These are phyloP conservation scores for Thymus quinquecostatus DNA, from an alignment of 257 asterid species.

Conservation along the genomic window DNA sequence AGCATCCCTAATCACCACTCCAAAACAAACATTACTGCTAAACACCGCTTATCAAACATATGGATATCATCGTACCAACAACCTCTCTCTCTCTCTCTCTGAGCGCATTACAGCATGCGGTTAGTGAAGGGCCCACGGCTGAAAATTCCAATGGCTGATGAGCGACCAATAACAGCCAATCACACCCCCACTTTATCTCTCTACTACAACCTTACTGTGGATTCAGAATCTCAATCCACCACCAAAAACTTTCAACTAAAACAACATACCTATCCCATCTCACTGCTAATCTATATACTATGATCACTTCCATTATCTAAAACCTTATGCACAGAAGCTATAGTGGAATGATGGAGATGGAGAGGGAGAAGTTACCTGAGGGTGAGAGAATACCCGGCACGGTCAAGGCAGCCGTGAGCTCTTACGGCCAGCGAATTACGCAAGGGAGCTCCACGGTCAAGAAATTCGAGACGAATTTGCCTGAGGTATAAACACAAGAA, in stretches of 20 bases:
- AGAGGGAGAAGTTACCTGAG: constrained; percentile 32
- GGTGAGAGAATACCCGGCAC: constrained; percentile 41
- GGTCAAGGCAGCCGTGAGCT: constrained; percentile 50
- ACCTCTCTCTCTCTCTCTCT: background rate
- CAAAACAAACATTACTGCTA: constrained; percentile 29
- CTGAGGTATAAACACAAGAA: constrained; percentile 45
- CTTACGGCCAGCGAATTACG: constrained; percentile 39
- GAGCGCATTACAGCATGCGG: background rate
- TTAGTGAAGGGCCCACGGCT: constrained; percentile 39
- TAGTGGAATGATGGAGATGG: constrained; percentile 24
- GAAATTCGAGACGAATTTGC: constrained; percentile 34
- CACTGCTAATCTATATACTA: background rate
- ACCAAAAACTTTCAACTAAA: constrained; percentile 21
- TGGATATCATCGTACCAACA: background rate
- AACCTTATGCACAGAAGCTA: too few relatives aligned
- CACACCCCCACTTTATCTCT: constrained; percentile 44
- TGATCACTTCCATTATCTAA: background rate
- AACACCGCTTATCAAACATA: constrained; percentile 23
- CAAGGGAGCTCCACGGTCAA: constrained; percentile 42
- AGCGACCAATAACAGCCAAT: constrained; percentile 58
- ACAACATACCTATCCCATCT: background rate
- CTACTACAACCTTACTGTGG: constrained; percentile 2
- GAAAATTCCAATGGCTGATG: constrained; percentile 53
- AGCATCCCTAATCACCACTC: constrained; percentile 15
- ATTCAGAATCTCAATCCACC: constrained; percentile 5